Base-by-base conservation (phyloP, 495 filamentous ascomycete species). In the Penicillium flavigenum region DNA sequence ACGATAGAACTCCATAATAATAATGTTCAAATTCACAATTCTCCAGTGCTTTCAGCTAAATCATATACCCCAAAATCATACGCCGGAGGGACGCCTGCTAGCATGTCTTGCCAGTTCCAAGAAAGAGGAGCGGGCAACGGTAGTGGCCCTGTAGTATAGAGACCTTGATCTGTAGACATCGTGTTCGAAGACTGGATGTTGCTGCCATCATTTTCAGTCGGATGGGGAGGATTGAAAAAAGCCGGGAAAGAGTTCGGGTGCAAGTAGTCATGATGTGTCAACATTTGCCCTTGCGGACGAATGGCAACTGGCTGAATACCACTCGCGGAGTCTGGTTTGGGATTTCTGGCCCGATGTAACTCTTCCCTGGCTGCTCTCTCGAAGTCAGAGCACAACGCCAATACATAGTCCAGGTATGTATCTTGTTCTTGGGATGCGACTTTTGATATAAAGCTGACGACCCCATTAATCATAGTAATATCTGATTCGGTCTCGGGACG, bases 341-440 rank as follows among this genome's bases (percentile, higher is more conserved):
- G 32, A 26, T 38, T 39, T n/a, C 19, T 26, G 5, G 48, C 34
- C 5, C 32, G 48, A 26, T 34, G 53, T 3, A 58, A 16, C 17
- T 54, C 54, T 42, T 49, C 41, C 39, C 39, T 49, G 11, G 60
- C 60, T 16, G 57, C 55, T 29, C 2, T 31, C 44, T 60, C 47
- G 3, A 60, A 20, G 3, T 63, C 61, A 6, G 55, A 59, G 45
- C 61, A 66, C 8, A 59, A n/a, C 2, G 48, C 41, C 12, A 66
- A 43, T 19, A 66, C 55, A 47, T 56, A 63, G 41, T 66, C 64
- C 11, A 57, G 32, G 56, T 59, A 66, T 39, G 64, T 66, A 24
- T 56, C 61, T 42, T 58, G 61, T 27, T 66, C 64, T 29, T 63
- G 51, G 7, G 47, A 54, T 27, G 64, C 47, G 2, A 60, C 39